A percentile compares a stretch with the other conserved stretches of the same genome.
Evolutionary conservation across 345 rosid genomes (phyloP).

Genomic region (Geranium brycei): DNA sequence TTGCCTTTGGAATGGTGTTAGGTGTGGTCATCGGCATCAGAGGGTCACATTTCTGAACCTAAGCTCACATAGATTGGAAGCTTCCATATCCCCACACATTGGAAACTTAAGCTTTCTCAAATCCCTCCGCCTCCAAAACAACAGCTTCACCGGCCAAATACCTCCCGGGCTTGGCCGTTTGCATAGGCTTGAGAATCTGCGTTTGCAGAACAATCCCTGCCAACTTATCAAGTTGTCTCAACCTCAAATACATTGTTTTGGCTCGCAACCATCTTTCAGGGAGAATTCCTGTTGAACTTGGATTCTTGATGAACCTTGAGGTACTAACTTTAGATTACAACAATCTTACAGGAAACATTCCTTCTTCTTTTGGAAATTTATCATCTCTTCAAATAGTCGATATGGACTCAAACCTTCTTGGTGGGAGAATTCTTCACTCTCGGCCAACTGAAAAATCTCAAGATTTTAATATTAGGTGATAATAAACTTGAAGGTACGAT

Average conservation of each 20-base stretch:
- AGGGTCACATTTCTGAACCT: conserved; percentile 2
- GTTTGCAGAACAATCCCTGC: conserved; percentile 6
- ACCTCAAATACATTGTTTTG: conserved; percentile 7
- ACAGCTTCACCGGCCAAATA: conserved; percentile 18
- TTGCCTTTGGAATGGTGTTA: conserved; percentile 8
- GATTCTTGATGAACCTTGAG: conserved; percentile 13
- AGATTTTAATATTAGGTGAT: conserved; percentile 10
- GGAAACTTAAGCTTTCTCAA: conserved; percentile 10
- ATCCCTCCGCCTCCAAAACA: conserved; percentile 10
- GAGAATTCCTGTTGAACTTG: conserved; percentile 8
- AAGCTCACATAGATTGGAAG: background rate
- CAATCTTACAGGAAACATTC: conserved; percentile 16
- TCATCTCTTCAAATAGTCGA: background rate
- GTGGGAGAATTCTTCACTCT: conserved; percentile 13
- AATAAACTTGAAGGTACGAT: conserved; percentile 18
- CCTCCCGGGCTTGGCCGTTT: conserved; percentile 17
- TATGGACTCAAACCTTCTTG: conserved; percentile 12
- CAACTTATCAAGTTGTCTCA: conserved; percentile 10
- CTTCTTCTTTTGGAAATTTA: conserved; percentile 6
- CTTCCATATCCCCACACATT: conserved; percentile 9
- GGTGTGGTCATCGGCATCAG: conserved; percentile 1
- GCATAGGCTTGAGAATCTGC: conserved; percentile 10
- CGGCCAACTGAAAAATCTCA: conserved; percentile 11
- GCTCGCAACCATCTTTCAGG: conserved; percentile 13
- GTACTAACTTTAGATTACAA: background rate